These are phyloP conservation scores for Mycena alexandri DNA, from an alignment of 768 basidiomycete genomes.

Conservation along the genomic window DNA sequence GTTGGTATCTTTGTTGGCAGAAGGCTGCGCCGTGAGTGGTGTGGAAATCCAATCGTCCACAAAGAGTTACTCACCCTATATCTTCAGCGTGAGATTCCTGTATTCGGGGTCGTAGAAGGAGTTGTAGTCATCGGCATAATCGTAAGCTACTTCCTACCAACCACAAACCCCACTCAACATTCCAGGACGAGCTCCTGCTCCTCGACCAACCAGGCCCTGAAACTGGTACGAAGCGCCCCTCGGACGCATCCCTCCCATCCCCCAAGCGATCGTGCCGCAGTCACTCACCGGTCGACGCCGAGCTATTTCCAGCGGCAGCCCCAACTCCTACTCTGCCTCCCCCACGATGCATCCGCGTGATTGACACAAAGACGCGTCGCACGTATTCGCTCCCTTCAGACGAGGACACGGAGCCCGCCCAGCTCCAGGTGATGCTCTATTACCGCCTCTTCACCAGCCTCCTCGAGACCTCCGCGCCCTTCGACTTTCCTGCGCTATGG, in stretches of 20 bases:
- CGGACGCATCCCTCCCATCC: constrained; percentile 25
- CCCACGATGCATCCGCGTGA: constrained; percentile 53
- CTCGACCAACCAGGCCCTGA: constrained; percentile 5
- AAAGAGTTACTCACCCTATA: constrained; percentile 13
- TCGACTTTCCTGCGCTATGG: constrained; percentile 71
- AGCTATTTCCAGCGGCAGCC: background rate
- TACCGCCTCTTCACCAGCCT: constrained; percentile 71
- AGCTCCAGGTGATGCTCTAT: constrained; percentile 85
- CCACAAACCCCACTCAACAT: background rate
- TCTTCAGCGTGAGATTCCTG: constrained; percentile 82
- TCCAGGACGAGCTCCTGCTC: constrained; percentile 25
- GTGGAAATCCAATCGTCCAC: background rate
- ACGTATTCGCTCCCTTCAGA: constrained; percentile 63
- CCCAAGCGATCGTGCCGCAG: constrained; percentile 24
- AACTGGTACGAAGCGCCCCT: constrained; percentile 41
- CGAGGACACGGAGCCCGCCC: constrained; percentile 68
- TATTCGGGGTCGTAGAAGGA: constrained; percentile 80
- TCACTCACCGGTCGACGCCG: constrained; percentile 12
- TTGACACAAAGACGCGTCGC: constrained; percentile 81
- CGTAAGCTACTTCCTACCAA: constrained; percentile 53
- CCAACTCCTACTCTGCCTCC: background rate
- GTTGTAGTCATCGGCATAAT: constrained; percentile 81
- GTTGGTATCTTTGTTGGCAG: constrained; percentile 62
- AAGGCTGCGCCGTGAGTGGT: constrained; percentile 57
- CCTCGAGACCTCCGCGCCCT: constrained; percentile 55